Evolutionary conservation across 169 alveolate species (phyloP), one percentile per base, ranked within the genome.

Genomic region (Plasmodium berghei): DNA sequence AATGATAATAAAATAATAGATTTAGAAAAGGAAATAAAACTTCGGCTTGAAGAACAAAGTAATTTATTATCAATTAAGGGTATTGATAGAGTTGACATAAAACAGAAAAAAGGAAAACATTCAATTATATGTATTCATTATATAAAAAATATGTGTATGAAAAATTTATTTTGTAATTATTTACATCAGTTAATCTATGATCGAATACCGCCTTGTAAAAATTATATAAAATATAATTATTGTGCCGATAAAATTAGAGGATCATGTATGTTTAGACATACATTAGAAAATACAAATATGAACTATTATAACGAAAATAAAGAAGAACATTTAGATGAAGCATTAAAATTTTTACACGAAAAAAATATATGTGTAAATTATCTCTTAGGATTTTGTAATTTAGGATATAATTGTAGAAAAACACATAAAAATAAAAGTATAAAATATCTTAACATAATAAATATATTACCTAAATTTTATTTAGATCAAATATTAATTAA

Each of bases 41-140:
- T 87, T 9, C 73, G 94, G 56, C 91, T 92, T 49, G 93, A 90
- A 45, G 96, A 94, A 26, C 93, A 94, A 73, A 93, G 91, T 8
- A 94, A 92, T 20, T 73, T 94, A 72, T 88, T 94, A 18, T 90
- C 93, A 71, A 70, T 94, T 8, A 94, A 94, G 45, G 96, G 96
- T 6, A 92, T 87, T 18, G 96, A 94, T 73, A 45, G 96, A 58
- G 96, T 92, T 12, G 96, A 94, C 18, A 89, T 94, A 49, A 93
- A 94, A 75, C 87, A 95, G 54, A 89, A 85, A 26, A 86, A 96
- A 18, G 97, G 97, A 8, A 95, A 96, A 48, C 98, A 97, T 75
- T 93, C 98, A 5, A 96, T 97, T 34, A 98, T 97, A 1, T 97
- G 99, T 93, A 89, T 97, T 48, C 99, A 97, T 73, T 97, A 98